Evolutionary conservation across 768 basidiomycete species (phyloP).

Genomic region (Suillus tomentosus): DNA sequence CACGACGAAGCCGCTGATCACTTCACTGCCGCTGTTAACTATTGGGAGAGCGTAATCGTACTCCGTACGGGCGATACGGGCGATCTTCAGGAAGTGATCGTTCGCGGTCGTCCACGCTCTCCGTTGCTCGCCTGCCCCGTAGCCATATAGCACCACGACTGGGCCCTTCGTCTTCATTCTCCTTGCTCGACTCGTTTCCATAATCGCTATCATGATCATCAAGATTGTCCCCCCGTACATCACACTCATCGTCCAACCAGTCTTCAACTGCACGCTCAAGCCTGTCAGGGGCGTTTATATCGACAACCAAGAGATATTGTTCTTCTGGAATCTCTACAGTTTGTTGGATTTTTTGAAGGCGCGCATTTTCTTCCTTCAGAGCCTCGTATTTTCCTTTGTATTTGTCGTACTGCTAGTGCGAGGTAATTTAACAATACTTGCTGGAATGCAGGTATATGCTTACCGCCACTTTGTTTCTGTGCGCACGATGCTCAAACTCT

Average conservation of each 20-base stretch:
- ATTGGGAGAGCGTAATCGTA: background rate
- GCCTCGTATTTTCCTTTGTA: conserved; percentile 31
- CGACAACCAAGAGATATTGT: conserved; percentile 32
- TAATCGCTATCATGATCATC: conserved; percentile 18
- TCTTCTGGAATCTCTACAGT: conserved; percentile 22
- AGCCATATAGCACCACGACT: conserved; percentile 18
- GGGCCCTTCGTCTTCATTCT: conserved; percentile 24
- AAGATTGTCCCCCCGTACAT: conserved; percentile 30
- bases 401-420: conserved; percentile 19
- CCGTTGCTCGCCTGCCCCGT: conserved; percentile 6
- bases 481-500: conserved; percentile 24
- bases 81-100: conserved; percentile 12
- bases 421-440: background rate
- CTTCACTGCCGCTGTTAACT: too few relatives aligned
- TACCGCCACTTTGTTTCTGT: conserved; percentile 28
- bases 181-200: conserved; percentile 15
- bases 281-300: conserved; percentile 27
- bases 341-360: conserved; percentile 1
- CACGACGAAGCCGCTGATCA: too few relatives aligned
- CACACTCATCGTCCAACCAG: conserved; percentile 32
- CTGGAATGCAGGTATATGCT: background rate
- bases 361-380: conserved; percentile 18
- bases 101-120: conserved; percentile 2
- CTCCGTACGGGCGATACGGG: background rate
- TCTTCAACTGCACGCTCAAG: conserved; percentile 18